Evolutionary conservation across 192 early-diverging fungal species (phyloP), one percentile per base, ranked within the genome.

Genomic region (Radiomyces spectabilis): DNA sequence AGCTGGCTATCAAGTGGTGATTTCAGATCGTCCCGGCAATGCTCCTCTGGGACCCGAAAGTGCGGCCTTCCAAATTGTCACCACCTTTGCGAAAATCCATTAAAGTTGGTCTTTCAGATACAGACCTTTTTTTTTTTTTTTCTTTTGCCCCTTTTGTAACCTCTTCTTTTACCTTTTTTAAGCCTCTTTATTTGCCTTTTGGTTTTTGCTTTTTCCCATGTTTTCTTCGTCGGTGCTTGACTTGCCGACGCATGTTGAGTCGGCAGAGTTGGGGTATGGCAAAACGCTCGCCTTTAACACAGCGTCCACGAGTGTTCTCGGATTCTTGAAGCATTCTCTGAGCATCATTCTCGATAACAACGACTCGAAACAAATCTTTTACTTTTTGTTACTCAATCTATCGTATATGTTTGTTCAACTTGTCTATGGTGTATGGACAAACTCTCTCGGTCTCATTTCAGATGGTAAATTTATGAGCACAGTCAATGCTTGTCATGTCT

Each of bases 351-450:
- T 83, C 37, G 76, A 70, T 27, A 82, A 88, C 65, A 66, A 66
- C 27, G 84, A 89, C 47, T 95, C 95, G 7, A 82, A 89, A 57
- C 91, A 91, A 65, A 92, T 98, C 54, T 93, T 94, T 66, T 87
- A 87, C 69, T 98, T 98, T 61, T 68, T 98, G 57, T 63, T 92
- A 29, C 77, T 98, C 43, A 98, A 98, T 68, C 69, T 98, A 18
- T 81, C 84, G 12, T 98, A 94, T 61, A 95, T 93, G 81, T 79
- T 87, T 58, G 85, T 98, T 18, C 93, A 98, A 72, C 68, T 91
- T 25, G 48, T 80, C 8, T 91, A 91, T 47, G 88, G 88, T 38
- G 75, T 85, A 25, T 84, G 80, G 68, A 86, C 86, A 40, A 91
- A 91, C 72, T 86, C 84, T 63, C 73, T 98, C 42, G 92, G 93